Evolutionary conservation across 495 filamentous ascomycete species (phyloP), one percentile per base, ranked within the genome.

Genomic region (Cudoniella acicularis): DNA sequence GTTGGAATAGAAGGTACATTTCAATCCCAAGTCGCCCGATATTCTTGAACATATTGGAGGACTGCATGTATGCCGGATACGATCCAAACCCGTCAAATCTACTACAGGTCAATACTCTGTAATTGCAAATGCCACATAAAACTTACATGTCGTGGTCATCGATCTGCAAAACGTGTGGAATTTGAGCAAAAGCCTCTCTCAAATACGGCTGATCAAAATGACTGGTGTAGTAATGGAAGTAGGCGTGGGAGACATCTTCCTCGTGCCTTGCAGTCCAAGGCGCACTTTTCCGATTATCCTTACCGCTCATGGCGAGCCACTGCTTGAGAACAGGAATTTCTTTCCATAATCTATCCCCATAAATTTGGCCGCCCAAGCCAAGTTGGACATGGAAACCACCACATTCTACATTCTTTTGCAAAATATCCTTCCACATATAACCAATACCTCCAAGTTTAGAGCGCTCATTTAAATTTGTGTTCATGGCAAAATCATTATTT

Each of bases 1-100:
- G 94, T 67, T 98, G 94, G 77, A 98, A 98, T 18, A 98, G 84
- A n/a, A 98, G 80, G 67, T 97, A 98, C 91, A 96, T 97, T 59
- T 97, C 91, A 54, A 96, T 93, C n/a, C 90, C 95, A 24, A 98
- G 87, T 21, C 94, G 88, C 22, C 94, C 94, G 64, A 98, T 96
- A 70, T 96, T 96, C 71, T 96, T 96, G 79, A 98, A 97, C 76
- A 97, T 91, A 56, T 95, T 87, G 1, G 90, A 96, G 67, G 87
- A 88, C 69, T 98, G 94, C 93, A 98, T 97, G 65, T 98, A 96
- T 60, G 96, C 92, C 1, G 94, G 94, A 62, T 98, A 98, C 1
- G 89, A 94, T 18, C 94, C 94, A 57, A 92, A 98, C n/a, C 94
- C 94, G 68, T 98, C 94, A 66, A 98, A 98, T 50, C 92, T 96